Conservation (phyloP, 306 rosid genomes). For the Cyclanthera cordifolia region DNA sequence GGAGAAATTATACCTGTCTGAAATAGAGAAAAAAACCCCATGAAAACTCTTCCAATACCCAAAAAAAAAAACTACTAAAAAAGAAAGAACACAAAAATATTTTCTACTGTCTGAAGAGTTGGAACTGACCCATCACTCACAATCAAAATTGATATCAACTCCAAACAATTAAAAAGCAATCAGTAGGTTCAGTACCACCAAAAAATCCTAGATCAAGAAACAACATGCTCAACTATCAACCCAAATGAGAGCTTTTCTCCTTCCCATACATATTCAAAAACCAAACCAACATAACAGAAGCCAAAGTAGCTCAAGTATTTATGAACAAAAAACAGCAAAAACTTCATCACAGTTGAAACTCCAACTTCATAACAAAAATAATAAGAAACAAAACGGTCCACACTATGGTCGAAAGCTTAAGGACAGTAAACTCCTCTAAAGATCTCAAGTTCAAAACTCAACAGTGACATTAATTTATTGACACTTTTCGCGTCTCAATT, state of each 20-base stretch:
- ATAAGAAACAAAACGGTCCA: too few species aligned
- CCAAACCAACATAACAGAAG: background rate
- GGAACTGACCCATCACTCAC: slow-evolving; percentile 4
- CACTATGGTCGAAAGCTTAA: too few species aligned
- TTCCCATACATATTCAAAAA: background rate
- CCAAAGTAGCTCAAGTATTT: background rate
- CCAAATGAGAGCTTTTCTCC: background rate
- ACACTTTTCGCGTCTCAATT: too few species aligned
- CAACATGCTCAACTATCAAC: background rate
- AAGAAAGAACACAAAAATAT: background rate
- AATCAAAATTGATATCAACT: background rate
- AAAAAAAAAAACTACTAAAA: background rate
- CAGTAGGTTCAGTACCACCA: background rate
- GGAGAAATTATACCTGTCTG: slow-evolving; percentile 94
- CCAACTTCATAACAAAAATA: too few species aligned
- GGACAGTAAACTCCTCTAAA: too few species aligned
- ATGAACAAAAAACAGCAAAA: too few species aligned
- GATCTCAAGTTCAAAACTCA: too few species aligned
- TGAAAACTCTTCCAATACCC: background rate
- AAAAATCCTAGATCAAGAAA: slow-evolving; percentile 8
- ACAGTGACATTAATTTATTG: too few species aligned
- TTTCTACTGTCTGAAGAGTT: background rate
- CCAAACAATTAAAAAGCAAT: background rate
- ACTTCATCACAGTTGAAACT: too few species aligned
- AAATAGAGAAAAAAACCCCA: slow-evolving; percentile 4